Base-by-base conservation (phyloP, 1,284 basidiomycete species). In the Mycena citricolor region DNA sequence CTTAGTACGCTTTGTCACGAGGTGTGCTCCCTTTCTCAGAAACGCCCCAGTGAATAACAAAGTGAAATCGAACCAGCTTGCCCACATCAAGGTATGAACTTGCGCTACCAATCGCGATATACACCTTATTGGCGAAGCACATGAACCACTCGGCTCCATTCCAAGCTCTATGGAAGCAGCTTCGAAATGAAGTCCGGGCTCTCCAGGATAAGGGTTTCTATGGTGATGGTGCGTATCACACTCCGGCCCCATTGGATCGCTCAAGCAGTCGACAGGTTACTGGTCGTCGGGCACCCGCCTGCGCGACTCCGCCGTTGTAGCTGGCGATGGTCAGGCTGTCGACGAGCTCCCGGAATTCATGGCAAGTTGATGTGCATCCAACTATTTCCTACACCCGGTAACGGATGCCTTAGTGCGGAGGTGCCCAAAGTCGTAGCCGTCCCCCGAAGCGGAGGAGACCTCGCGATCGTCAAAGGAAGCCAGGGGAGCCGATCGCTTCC, bases 1-100 rank as follows among this genome's bases (percentile, higher is more conserved):
- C 74, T 90, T 70, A 80, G 83, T 51, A 84, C 81, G 1, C 61
- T 90, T n/a, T 90, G 86, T 58, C 87, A 90, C 57, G 87, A 90
- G 74, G 87, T 90, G 32, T 52, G 66, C 61, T 33, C 4, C 14
- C 32, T 8, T 39, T 13, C 19, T 29, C 10, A 10, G 26, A 29
- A 29, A n/a, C 26, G 26, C 10, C 10, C 26, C 10, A 10, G 10
- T 22, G 23, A 8, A 39, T 8, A 3, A 4, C 10, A 17, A 49
- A 44, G 30, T 34, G 36, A 5, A 32, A 4, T 32, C 23, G 4
- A 13, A 36, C 28, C 54, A 88, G 86, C 67, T 90, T 32, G 86
- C 86, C 7, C 87, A 90, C 59, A 86, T 86, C 49, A 83, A 85
- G 73, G 86, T 83, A 60, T 32, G 64, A 20, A 29, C 39, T 39